These are phyloP conservation scores for Thielaviopsis cerberus DNA, from an alignment of 2,329 filamentous ascomycete species.

Conservation along the genomic window DNA sequence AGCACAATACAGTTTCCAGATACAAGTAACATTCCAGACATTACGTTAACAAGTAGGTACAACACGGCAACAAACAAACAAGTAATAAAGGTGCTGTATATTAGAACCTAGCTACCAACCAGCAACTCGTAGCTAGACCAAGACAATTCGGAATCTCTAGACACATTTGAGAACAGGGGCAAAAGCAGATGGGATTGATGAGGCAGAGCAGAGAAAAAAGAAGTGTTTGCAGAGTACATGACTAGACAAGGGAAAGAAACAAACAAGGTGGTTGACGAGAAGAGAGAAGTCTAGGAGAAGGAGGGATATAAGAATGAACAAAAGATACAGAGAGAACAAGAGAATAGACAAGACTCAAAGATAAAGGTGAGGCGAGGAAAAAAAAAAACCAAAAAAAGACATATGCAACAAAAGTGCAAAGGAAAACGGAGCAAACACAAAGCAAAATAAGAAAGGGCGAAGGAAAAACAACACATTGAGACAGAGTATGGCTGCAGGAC, in stretches of 20 bases:
- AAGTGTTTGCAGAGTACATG: background rate
- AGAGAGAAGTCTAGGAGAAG: background rate
- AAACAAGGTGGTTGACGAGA: background rate
- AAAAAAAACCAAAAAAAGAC: background rate
- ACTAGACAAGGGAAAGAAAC: background rate
- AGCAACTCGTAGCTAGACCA: conserved; percentile 11
- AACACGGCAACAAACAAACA: background rate
- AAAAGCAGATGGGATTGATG: background rate
- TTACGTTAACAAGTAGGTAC: too few species aligned
- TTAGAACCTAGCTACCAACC: conserved; percentile 12
- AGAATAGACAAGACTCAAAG: background rate
- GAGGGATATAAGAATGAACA: background rate
- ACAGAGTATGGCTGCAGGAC: too few species aligned
- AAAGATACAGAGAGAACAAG: background rate
- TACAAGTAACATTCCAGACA: background rate
- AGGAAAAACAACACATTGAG: conserved; percentile 1
- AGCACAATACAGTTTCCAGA: background rate
- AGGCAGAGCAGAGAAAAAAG: conserved; percentile 1
- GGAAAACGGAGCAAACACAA: conserved; percentile 1
- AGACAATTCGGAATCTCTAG: conserved; percentile 9
- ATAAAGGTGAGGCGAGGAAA: background rate
- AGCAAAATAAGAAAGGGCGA: background rate
- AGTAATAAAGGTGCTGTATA: conserved; percentile 8
- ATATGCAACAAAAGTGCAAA: conserved; percentile 1
- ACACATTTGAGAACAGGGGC: background rate